These are phyloP conservation scores for Penicillium psychrofluorescens DNA, from an alignment of 495 filamentous ascomycete genomes.

Conservation along the genomic window DNA sequence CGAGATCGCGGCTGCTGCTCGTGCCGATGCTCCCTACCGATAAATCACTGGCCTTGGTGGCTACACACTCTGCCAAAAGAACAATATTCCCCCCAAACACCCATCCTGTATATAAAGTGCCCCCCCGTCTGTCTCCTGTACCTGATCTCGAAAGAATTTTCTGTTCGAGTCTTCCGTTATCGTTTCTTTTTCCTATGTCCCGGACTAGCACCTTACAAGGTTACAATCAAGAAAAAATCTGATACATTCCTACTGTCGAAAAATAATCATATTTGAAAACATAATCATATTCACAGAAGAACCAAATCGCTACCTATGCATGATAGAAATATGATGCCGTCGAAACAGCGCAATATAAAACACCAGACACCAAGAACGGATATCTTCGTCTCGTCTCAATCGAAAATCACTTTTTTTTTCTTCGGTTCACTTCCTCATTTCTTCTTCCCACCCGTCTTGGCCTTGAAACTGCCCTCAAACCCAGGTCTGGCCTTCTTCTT, in stretches of 20 bases:
- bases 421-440: constrained; percentile 19
- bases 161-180: too few species aligned
- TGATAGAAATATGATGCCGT: constrained; percentile 18
- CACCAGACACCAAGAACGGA: constrained; percentile 26
- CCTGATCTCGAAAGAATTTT: constrained; percentile 1
- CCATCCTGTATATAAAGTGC: constrained; percentile 31
- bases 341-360: constrained; percentile 17
- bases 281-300: constrained; percentile 27
- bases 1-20: constrained; percentile 83
- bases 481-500: constrained; percentile 65
- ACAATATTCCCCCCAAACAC: constrained; percentile 9
- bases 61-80: too few species aligned
- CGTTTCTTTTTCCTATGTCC: too few species aligned
- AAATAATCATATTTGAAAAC: constrained; percentile 2
- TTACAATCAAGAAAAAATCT: background rate
- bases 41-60: constrained; percentile 30
- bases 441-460: constrained; percentile 39
- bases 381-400: constrained; percentile 23
- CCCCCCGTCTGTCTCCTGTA: constrained; percentile 11
- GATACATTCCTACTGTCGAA: background rate
- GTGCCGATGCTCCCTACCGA: constrained; percentile 84
- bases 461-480: constrained; percentile 87
- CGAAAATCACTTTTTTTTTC: constrained; percentile 22
- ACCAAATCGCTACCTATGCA: constrained; percentile 28
- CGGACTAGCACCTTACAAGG: too few species aligned